Evolutionary conservation across 2,329 filamentous ascomycete genomes (phyloP).

Genomic region (Alternaria sp.): DNA sequence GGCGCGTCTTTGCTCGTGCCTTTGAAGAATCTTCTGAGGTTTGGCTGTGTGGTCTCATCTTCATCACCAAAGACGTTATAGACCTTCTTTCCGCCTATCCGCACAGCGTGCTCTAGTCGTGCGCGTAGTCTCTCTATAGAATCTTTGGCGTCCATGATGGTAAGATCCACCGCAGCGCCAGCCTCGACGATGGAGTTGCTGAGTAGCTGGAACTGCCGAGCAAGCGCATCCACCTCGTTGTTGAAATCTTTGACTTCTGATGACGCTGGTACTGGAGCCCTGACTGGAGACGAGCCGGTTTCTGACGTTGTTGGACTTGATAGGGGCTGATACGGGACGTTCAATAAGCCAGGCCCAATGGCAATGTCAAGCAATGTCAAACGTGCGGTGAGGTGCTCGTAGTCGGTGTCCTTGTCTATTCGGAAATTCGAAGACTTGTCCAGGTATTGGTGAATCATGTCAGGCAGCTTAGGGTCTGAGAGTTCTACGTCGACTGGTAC

Average conservation of each 20-base stretch:
- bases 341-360: conserved; percentile 67
- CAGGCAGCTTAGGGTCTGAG: conserved; percentile 23
- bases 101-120: conserved; percentile 72
- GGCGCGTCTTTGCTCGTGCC: background rate
- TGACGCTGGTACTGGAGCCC: conserved; percentile 16
- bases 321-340: conserved; percentile 39
- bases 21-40: conserved; percentile 23
- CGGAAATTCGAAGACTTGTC: conserved; percentile 55
- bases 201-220: conserved; percentile 55
- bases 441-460: conserved; percentile 37
- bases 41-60: conserved; percentile 60
- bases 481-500: conserved; percentile 32
- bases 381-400: conserved; percentile 69
- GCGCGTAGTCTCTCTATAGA: conserved; percentile 76
- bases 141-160: conserved; percentile 78
- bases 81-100: conserved; percentile 61
- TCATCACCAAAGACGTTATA: conserved; percentile 49
- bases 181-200: conserved; percentile 72
- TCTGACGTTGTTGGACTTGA: conserved; percentile 33
- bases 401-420: conserved; percentile 67
- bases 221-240: conserved; percentile 70
- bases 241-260: conserved; percentile 67
- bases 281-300: conserved; percentile 23
- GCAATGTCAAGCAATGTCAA: conserved; percentile 75
- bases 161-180: conserved; percentile 62